Base-by-base conservation (phyloP, 208 protist species). In the Leishmania arabica region DNA sequence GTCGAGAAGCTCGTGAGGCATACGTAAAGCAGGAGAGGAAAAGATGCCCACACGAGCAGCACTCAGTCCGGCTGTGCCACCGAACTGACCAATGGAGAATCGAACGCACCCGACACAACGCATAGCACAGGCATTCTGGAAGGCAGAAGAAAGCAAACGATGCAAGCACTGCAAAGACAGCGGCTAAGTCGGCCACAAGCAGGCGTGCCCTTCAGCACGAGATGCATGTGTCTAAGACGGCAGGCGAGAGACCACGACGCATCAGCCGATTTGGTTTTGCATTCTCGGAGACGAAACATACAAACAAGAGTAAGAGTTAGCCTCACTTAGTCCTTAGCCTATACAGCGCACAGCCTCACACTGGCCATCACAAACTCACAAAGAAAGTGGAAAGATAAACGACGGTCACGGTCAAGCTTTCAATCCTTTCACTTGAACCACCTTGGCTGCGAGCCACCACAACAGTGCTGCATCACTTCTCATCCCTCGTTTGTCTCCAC, bases 251-350 rank as follows among this genome's bases (percentile, higher is more conserved):
- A 71, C 15, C 8, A 51, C 21, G 24, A 73, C 27, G 27, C 27
- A 51, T 53, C 24, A 60, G 7, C 42, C 51, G 24, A 76, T 62
- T 64, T 24, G 8, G 34, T 76, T 76, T 56, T 76, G 69, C 37
- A 31, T 37, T 21, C 69, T 73, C 27, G 27, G 69, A 73, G 69
- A 73, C 45, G 47, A 73, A 53, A 31, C 17, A 64, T 27, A 68
- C 21, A 64, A 49, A 77, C 9, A 77, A 51, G 56, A 45, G 56
- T 58, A 77, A 11, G 53, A 62, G 74, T 60, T 64, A 51, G 74
- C 31, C 9, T 27, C 72, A 76, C 53, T 77, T 66, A 65, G 51
- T 31, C 47, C 56, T 66, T 68, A 64, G 74, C 74, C 74, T 66
- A 65, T 51, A 49, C 74, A 77, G 8, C 34, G 27, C 56, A 47